These are phyloP conservation scores for Caloboletus firmus DNA, from an alignment of 1,284 basidiomycete species.

Conservation along the genomic window DNA sequence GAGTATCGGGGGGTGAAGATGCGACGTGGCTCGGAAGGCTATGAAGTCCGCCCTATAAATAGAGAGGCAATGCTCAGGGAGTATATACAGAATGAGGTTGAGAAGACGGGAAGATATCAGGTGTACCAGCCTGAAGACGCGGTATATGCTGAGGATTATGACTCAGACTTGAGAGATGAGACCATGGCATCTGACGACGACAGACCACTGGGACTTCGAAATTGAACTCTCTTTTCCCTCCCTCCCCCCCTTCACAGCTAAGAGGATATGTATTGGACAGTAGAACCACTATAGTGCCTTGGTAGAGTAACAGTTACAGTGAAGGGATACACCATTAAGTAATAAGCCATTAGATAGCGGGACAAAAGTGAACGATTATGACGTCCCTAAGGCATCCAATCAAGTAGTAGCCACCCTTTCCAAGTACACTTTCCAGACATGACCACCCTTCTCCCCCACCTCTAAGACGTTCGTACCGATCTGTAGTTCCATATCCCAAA, in stretches of 20 bases:
- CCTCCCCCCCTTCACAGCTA: neutral
- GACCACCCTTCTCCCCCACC: constrained; percentile 65
- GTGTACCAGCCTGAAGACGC: constrained; percentile 57
- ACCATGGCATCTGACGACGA: constrained; percentile 19
- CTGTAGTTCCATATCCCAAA: constrained; percentile 58
- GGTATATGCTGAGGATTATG: constrained; percentile 34
- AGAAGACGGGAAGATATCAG: constrained; percentile 57
- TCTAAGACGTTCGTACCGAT: constrained; percentile 59
- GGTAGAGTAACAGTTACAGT: constrained; percentile 31
- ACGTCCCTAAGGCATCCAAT: constrained; percentile 6
- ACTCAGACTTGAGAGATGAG: constrained; percentile 5
- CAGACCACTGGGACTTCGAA: constrained; percentile 15
- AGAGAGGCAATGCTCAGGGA: constrained; percentile 60
- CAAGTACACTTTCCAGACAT: constrained; percentile 66
- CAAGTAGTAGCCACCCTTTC: constrained; percentile 39
- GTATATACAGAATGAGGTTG: constrained; percentile 54
- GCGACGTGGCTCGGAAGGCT: constrained; percentile 76
- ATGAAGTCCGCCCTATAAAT: constrained; percentile 61
- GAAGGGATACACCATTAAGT: constrained; percentile 35
- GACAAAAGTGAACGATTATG: constrained; percentile 9
- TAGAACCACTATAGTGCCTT: constrained; percentile 15
- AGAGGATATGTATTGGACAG: constrained; percentile 8
- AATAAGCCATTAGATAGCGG: constrained; percentile 34
- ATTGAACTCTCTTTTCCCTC: constrained; percentile 8
- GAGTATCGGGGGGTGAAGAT: constrained; percentile 38